Conservation (phyloP, 139 green algal genomes). For the Asterochloris sp. region DNA sequence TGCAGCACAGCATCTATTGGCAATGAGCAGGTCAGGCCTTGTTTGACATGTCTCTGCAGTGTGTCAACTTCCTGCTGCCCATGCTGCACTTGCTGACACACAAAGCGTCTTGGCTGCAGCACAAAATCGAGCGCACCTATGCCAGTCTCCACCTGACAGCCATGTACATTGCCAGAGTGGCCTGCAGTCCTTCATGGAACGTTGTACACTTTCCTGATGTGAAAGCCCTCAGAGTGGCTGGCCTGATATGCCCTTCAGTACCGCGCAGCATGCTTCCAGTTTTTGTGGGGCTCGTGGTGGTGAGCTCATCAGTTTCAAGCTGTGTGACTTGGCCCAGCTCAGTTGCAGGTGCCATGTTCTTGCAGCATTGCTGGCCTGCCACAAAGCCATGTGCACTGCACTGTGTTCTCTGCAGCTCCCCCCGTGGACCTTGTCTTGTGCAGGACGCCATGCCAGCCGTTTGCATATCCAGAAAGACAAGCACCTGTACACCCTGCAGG, state of each 20-base stretch:
- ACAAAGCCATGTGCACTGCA: not conserved
- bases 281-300: conserved; percentile 30
- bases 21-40: not conserved
- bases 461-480: not conserved
- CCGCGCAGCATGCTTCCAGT: conserved; percentile 28
- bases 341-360: not conserved
- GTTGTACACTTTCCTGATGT: no score
- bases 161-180: conserved; percentile 12
- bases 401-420: not conserved
- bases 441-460: not conserved
- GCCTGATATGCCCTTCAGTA: conserved; percentile 22
- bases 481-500: conserved; percentile 8
- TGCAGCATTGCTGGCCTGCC: not conserved
- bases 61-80: not conserved
- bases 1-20: not conserved
- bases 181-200: no score
- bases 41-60: not conserved
- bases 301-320: conserved; percentile 17
- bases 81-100: not conserved
- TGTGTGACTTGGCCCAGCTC: not conserved
- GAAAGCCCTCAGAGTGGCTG: no score
- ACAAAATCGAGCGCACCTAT: conserved; percentile 22
- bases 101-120: conserved; percentile 5
- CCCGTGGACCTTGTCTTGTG: not conserved
- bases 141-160: conserved; percentile 25